phyloP scores from a whole-genome alignment of 306 rosid species.

The Rosa chinensis region DNA sequence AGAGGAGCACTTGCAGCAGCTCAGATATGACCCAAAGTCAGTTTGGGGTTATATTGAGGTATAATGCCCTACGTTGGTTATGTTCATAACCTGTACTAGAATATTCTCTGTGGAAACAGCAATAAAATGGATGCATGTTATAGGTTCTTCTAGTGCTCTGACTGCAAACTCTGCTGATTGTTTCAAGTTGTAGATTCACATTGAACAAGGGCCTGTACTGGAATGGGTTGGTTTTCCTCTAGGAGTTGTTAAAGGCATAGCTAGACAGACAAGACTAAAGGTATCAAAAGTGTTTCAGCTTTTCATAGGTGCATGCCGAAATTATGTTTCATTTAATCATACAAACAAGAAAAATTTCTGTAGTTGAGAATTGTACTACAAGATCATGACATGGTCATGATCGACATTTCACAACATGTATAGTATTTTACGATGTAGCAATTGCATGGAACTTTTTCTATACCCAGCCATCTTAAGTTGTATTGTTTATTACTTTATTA shows the following conservation, averaged over 20 bases:
- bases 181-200: conserved; percentile 64
- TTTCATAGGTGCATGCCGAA: neutral
- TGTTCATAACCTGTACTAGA: neutral
- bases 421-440: too few relatives aligned
- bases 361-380: too few relatives aligned
- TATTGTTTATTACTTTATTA: too few relatives aligned
- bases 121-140: neutral
- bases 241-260: conserved; percentile 90
- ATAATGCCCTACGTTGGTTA: conserved; percentile 20
- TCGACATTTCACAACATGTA: too few relatives aligned
- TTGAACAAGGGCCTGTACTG: conserved; percentile 90
- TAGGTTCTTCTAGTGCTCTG: conserved; percentile 1
- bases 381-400: too few relatives aligned
- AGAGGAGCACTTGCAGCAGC: conserved; percentile 22
- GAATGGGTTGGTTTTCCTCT: conserved; percentile 78
- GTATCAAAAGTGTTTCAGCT: too few relatives aligned
- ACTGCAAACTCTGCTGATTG: conserved; percentile 7
- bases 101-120: neutral
- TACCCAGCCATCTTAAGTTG: too few relatives aligned
- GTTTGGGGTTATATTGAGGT: conserved; percentile 97
- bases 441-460: too few relatives aligned
- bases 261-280: conserved; percentile 69
- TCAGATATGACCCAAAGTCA: conserved; percentile 78
- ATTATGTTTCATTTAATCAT: neutral
- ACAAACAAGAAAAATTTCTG: too few relatives aligned